Evolutionary conservation across 192 early-diverging fungal species (phyloP).

Genomic region (Spizellomyces punctatus): DNA sequence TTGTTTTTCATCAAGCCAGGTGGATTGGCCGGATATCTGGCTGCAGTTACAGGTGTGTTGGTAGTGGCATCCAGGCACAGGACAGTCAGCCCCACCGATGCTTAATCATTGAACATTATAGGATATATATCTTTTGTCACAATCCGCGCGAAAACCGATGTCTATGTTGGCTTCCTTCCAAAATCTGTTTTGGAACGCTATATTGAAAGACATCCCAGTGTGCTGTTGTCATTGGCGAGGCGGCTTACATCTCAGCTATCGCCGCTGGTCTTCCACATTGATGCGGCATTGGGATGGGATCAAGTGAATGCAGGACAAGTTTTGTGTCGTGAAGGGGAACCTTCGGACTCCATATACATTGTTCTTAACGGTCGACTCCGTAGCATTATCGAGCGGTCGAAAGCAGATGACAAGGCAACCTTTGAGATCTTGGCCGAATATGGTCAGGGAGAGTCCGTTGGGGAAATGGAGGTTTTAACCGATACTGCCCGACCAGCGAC

Average conservation of each 20-base stretch:
- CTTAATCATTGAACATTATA: slow-evolving; percentile 3
- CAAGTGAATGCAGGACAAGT: slow-evolving; percentile 93
- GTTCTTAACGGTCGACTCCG: slow-evolving; percentile 93
- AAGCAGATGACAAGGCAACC: slow-evolving; percentile 5
- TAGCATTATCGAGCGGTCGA: slow-evolving; percentile 68
- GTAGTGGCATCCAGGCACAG: not conserved
- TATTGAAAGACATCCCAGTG: slow-evolving; percentile 80
- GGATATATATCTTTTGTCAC: slow-evolving; percentile 87
- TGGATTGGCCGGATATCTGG: slow-evolving; percentile 89
- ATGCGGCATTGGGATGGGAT: slow-evolving; percentile 84
- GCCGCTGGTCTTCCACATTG: slow-evolving; percentile 71
- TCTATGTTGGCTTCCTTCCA: slow-evolving; percentile 86
- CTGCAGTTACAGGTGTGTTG: slow-evolving; percentile 76
- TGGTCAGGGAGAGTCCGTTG: slow-evolving; percentile 93
- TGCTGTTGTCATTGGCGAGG: slow-evolving; percentile 85
- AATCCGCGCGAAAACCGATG: slow-evolving; percentile 75
- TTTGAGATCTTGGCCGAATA: slow-evolving; percentile 88
- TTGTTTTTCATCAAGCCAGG: slow-evolving; percentile 82
- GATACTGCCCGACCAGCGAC: slow-evolving; percentile 76
- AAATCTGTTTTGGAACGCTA: slow-evolving; percentile 81
- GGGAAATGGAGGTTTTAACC: slow-evolving; percentile 90
- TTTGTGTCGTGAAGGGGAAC: slow-evolving; percentile 84
- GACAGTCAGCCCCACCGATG: not conserved
- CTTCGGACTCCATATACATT: slow-evolving; percentile 87
- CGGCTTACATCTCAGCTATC: slow-evolving; percentile 80